Evolutionary conservation across 495 filamentous ascomycete species (phyloP), one percentile per base, ranked within the genome.

Genomic region (Elasticomyces elasticus): DNA sequence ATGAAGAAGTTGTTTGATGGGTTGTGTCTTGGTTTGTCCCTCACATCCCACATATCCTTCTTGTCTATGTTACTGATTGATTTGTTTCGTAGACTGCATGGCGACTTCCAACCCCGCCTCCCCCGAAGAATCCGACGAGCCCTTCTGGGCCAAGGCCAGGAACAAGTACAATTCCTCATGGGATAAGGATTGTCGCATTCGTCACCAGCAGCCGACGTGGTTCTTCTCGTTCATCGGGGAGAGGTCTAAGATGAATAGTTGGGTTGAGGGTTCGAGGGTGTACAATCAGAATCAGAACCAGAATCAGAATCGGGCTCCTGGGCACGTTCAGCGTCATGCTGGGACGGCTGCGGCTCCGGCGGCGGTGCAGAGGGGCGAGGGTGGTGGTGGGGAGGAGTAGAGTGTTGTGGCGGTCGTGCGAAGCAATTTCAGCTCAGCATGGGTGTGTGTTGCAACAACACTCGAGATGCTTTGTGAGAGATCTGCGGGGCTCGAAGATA

Each of bases 191-290:
- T 61, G 58, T 44, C 48, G 58, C 9, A 22, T 54, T 7, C 26
- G 33, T 23, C 58, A 61, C 28, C 10, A 26, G 5, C 51, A 61
- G 31, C 53, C 53, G 13, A 53, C 41, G 12, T 61, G 58, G 58
- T 61, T 53, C 49, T 57, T 56, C 31, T 43, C 30, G 4, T 61
- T 52, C 42, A 43, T 61, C 35, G 53, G 58, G n/a, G 24, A 35
- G 2, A 22, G 19, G 11, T 46, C 48, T 35, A 47, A 44, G 49
- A 44, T 51, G 54, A 27, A 38, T 12, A 7, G 42, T 31, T 56
- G 53, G 46, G 30, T 27, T 6, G 37, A 48, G n/a, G 22, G 22
- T 20, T 12, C 5, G 49, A 10, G 20, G 40, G n/a, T 43, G 7
- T 15, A 15, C 30, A 9, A 43, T 9, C 5, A 19, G 40, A 22